phyloP scores from a whole-genome alignment of 768 basidiomycete genomes.

The Hebeloma cylindrosporum region DNA sequence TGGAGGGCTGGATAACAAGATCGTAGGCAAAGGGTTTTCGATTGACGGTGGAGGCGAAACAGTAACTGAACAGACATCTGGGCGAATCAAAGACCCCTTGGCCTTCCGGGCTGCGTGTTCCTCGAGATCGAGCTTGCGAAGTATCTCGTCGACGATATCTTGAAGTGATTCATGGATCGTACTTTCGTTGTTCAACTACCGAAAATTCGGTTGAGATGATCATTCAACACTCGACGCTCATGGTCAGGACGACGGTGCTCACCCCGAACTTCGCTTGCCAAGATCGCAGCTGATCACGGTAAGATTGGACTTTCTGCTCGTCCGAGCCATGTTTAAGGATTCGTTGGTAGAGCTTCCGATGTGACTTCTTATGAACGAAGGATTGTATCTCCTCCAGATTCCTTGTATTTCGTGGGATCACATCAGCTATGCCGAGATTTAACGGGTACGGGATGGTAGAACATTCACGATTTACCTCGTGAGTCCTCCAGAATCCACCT shows the following conservation, averaged over 20 bases:
- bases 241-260: conserved; percentile 1
- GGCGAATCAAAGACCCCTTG: neutral
- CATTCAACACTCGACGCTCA: neutral
- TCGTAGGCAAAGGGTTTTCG: neutral
- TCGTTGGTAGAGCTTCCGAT: conserved; percentile 11
- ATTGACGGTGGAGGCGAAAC: neutral
- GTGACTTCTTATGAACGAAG: conserved; percentile 18
- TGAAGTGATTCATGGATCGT: conserved; percentile 17
- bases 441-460: no score
- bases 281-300: conserved; percentile 9
- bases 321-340: conserved; percentile 14
- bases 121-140: conserved; percentile 3
- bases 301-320: conserved; percentile 12
- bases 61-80: neutral
- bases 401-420: conserved; percentile 3
- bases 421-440: neutral
- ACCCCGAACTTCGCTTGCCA: conserved; percentile 20
- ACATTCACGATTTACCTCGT: no score
- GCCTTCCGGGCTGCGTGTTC: conserved; percentile 6
- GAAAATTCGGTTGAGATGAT: neutral
- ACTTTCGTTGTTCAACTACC: conserved; percentile 4
- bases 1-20: neutral
- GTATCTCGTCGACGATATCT: conserved; percentile 14
- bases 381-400: conserved; percentile 10
- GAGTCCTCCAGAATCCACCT: conserved; percentile 11